Evolutionary conservation across 2,329 filamentous ascomycete genomes (phyloP).

Genomic region (Penicillium sp.): DNA sequence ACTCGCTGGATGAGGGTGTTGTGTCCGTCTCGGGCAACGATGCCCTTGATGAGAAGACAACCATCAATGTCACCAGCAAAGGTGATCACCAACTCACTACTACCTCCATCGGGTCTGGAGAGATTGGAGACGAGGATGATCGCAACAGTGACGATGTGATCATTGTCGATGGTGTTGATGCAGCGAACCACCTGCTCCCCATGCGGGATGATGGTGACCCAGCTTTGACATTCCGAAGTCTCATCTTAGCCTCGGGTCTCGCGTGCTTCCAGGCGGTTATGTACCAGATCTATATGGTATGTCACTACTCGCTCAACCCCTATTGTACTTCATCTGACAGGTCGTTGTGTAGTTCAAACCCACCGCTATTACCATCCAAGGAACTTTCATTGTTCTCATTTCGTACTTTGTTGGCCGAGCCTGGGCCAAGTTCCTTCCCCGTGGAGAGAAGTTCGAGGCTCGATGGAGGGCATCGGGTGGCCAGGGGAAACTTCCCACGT

Average conservation of each 20-base stretch:
- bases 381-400: conserved; percentile 59
- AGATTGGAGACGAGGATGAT: background rate
- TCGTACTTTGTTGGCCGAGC: conserved; percentile 56
- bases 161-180: conserved; percentile 56
- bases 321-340: background rate
- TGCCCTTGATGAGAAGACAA: background rate
- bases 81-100: background rate
- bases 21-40: background rate
- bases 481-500: conserved; percentile 43
- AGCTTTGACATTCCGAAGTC: conserved; percentile 54
- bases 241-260: conserved; percentile 52
- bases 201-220: conserved; percentile 56
- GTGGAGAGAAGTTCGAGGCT: conserved; percentile 52
- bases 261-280: conserved; percentile 57
- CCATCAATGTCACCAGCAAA: background rate
- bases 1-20: background rate
- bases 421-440: conserved; percentile 51
- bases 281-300: conserved; percentile 56
- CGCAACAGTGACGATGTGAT: conserved; percentile 35
- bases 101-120: background rate
- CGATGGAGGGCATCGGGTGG: conserved; percentile 48
- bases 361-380: conserved; percentile 49
- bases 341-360: conserved; percentile 51
- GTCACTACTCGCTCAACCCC: conserved; percentile 5
- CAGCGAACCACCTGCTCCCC: conserved; percentile 50